A percentile compares a stretch with the other conserved stretches of the same genome.
These are phyloP conservation scores for Cladophialophora immunda DNA, from an alignment of 2,329 filamentous ascomycete genomes.

Conservation along the genomic window DNA sequence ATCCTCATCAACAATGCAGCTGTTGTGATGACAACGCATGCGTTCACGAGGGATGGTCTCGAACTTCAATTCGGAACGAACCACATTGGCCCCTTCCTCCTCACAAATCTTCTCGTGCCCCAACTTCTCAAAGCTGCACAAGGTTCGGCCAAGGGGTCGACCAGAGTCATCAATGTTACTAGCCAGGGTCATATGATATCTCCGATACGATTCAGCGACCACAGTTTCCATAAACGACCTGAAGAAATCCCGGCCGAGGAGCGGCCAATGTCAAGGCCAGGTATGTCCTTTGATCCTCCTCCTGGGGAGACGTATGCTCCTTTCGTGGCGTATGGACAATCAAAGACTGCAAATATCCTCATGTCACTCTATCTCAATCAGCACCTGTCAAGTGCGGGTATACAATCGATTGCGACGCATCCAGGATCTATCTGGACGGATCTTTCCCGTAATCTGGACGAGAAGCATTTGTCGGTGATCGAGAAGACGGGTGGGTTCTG, in stretches of 20 bases:
- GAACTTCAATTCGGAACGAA: conserved; percentile 53
- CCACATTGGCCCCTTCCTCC: conserved; percentile 51
- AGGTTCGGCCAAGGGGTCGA: conserved; percentile 25
- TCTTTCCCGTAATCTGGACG: conserved; percentile 40
- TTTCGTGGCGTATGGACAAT: conserved; percentile 55
- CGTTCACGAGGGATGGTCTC: conserved; percentile 45
- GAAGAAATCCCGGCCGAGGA: conserved; percentile 30
- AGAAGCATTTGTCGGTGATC: conserved; percentile 39
- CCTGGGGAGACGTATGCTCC: conserved; percentile 43
- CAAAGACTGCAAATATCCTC: conserved; percentile 59
- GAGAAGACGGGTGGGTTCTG: conserved; percentile 43
- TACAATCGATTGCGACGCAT: conserved; percentile 52
- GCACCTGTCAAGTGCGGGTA: conserved; percentile 50
- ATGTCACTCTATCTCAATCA: conserved; percentile 50
- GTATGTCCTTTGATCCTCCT: conserved; percentile 36
- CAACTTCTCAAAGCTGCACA: conserved; percentile 46
- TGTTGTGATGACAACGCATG: conserved; percentile 47
- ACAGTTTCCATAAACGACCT: conserved; percentile 45
- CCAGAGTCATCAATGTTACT: conserved; percentile 41
- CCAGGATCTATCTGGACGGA: conserved; percentile 46
- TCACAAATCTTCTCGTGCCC: conserved; percentile 52
- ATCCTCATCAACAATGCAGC: conserved; percentile 58
- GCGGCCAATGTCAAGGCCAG: conserved; percentile 24
- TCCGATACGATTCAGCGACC: conserved; percentile 47
- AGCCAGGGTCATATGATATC: conserved; percentile 42